These are phyloP conservation scores for Leishmania major DNA, from an alignment of 208 protist genomes.

Conservation along the genomic window DNA sequence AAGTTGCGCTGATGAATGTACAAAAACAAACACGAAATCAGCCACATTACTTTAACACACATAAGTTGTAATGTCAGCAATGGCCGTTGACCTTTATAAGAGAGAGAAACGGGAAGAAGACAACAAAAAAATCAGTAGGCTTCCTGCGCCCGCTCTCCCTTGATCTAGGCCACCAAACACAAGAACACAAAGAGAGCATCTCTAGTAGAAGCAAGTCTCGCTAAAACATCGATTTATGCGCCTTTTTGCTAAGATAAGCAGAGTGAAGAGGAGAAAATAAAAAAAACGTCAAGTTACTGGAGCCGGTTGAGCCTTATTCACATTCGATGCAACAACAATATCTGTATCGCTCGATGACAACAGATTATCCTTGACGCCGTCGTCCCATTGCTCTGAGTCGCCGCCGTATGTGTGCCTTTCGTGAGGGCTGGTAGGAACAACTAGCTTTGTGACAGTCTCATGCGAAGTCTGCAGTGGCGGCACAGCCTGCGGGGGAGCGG, in stretches of 20 bases:
- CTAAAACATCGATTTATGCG: background rate
- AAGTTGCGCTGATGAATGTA: background rate
- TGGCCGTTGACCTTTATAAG: background rate
- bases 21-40: background rate
- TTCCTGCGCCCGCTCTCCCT: background rate
- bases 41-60: background rate
- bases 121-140: background rate
- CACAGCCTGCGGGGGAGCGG: background rate
- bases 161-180: background rate
- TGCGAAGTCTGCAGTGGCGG: background rate
- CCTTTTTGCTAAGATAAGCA: background rate
- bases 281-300: background rate
- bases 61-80: slow-evolving; percentile 1
- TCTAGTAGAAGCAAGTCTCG: background rate
- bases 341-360: slow-evolving; percentile 32
- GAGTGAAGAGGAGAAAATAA: background rate
- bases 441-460: slow-evolving; percentile 8
- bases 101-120: background rate
- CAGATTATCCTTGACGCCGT: slow-evolving; percentile 1
- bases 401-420: slow-evolving; percentile 5
- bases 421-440: slow-evolving; percentile 19
- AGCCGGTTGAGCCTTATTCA: background rate
- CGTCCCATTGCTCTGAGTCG: slow-evolving; percentile 24
- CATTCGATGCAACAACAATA: slow-evolving; percentile 8
- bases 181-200: background rate